Evolutionary conservation across 306 rosid genomes (phyloP).

Genomic region (Oemleria cerasiformis): DNA sequence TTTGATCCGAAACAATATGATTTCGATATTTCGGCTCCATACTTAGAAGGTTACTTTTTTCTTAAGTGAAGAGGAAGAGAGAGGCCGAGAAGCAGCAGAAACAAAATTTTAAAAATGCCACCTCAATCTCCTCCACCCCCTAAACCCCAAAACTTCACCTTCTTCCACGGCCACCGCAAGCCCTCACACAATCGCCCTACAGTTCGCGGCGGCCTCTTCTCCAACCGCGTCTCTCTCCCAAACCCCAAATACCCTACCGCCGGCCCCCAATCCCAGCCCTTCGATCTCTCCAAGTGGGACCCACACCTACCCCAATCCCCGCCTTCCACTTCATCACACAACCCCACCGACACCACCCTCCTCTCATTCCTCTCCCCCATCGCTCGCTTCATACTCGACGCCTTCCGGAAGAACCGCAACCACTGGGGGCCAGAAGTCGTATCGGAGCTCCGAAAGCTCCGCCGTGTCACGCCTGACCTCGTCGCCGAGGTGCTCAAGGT

Average conservation of each 20-base stretch:
- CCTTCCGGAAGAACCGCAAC: slow-evolving; percentile 53
- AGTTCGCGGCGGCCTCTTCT: slow-evolving; percentile 68
- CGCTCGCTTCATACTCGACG: slow-evolving; percentile 62
- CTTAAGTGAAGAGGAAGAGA: too few species aligned
- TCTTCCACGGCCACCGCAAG: slow-evolving; percentile 78
- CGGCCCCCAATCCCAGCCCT: slow-evolving; percentile 21
- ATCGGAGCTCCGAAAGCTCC: slow-evolving; percentile 72
- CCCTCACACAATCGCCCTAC: slow-evolving; percentile 72
- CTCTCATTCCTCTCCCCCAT: slow-evolving; percentile 63
- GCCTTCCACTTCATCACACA: slow-evolving; percentile 3
- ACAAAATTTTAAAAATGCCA: slow-evolving; percentile 43
- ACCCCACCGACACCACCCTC: slow-evolving; percentile 15
- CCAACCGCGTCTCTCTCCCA: slow-evolving; percentile 42
- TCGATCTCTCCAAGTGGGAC: slow-evolving; percentile 65
- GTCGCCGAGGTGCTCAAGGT: slow-evolving; percentile 78
- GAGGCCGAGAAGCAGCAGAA: not conserved
- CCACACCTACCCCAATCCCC: slow-evolving; percentile 44
- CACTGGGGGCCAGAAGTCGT: slow-evolving; percentile 57
- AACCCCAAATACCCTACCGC: slow-evolving; percentile 20
- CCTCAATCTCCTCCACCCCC: slow-evolving; percentile 42
- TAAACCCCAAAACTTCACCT: slow-evolving; percentile 42
- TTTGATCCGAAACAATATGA: too few species aligned
- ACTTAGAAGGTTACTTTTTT: too few species aligned
- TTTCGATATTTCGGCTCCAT: too few species aligned
- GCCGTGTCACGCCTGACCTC: slow-evolving; percentile 63